Base-by-base conservation (phyloP, 306 rosid species). In the Comarum palustre region DNA sequence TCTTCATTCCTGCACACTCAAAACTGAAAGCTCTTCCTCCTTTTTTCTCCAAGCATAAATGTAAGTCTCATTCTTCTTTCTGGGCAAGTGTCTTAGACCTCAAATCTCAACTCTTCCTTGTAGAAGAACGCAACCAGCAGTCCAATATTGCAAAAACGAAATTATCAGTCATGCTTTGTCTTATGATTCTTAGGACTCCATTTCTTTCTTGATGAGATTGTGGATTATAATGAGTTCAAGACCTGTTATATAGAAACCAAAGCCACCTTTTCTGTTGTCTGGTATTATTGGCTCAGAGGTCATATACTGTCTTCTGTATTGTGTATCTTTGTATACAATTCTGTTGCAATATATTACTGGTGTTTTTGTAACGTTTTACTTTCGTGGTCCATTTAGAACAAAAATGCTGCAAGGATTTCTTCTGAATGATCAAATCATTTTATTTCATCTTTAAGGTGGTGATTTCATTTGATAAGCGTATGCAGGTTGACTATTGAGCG, bases 401-500 rank as follows among this genome's bases (percentile, higher is more conserved):
- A 7, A 27, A 61, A 1, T 31, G 22, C 13, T 29, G 66, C 15
- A 15, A 58, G 36, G 36, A 58, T 25, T 58, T 57, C 11, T 29
- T 59, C 65, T 4, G 12, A 9, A 59, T 66, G 9, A 43, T 4
- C 20, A 41, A 20, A 16, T 17, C 2, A 36, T 71, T 27, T 27
- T 24, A 54, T 9, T 22, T 38, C 8, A 6, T 22, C 42, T 54
- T 1, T 8, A 20, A 46, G 65, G 43, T 32, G 19, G 42, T 59
- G 43, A 29, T 61, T 62, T 46, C 51, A 5, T 70, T 65, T 83
- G 75, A 10, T 47, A 48, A 76, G 42, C 27, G 46, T 57, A 16
- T 73, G 63, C 59, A 86, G 85, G 89, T 78, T 75, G 81, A 62
- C 73, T 31, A 59, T 45, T 46, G 69, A 75, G 62, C 69, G 80